Conservation (phyloP, 2,329 filamentous ascomycete species). For the Phialophora chinensis region DNA sequence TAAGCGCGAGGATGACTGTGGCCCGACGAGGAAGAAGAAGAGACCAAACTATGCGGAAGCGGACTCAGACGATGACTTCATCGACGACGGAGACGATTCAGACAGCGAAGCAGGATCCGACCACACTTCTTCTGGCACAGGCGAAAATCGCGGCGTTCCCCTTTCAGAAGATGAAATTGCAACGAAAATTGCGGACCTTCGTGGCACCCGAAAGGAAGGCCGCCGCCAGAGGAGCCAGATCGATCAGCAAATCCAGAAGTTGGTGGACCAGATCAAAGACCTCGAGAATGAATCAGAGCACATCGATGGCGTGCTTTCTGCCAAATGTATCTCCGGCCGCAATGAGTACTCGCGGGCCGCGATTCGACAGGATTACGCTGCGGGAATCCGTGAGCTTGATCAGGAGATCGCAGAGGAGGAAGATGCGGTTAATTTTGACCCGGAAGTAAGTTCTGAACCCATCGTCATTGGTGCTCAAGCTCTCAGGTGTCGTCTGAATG, state of each 20-base stretch:
- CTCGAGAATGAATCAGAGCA: slow-evolving; percentile 43
- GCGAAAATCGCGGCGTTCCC: not conserved
- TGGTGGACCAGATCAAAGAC: slow-evolving; percentile 34
- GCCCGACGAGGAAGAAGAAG: not conserved
- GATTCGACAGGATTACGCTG: slow-evolving; percentile 65
- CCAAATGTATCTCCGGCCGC: slow-evolving; percentile 58
- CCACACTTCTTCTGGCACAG: not conserved
- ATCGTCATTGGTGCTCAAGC: not conserved
- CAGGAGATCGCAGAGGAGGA: slow-evolving; percentile 61
- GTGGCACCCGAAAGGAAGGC: not conserved
- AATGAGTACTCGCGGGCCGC: slow-evolving; percentile 62
- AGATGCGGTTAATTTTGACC: slow-evolving; percentile 62
- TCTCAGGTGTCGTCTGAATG: not conserved
- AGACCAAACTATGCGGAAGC: not conserved
- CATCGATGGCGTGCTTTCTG: slow-evolving; percentile 44
- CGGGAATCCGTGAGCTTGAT: slow-evolving; percentile 66
- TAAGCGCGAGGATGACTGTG: slow-evolving; percentile 1
- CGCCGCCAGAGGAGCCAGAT: not conserved
- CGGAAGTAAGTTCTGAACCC: slow-evolving; percentile 44
- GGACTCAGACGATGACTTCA: slow-evolving; percentile 4
- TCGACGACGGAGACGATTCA: not conserved
- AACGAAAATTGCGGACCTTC: slow-evolving; percentile 5
- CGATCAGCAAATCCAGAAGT: not conserved
- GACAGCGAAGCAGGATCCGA: not conserved
- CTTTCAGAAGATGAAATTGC: slow-evolving; percentile 10